Percentiles rank a stretch among this genome's conserved stretches.
Conservation (phyloP, 306 rosid species). For the Cicer cuneatum region DNA sequence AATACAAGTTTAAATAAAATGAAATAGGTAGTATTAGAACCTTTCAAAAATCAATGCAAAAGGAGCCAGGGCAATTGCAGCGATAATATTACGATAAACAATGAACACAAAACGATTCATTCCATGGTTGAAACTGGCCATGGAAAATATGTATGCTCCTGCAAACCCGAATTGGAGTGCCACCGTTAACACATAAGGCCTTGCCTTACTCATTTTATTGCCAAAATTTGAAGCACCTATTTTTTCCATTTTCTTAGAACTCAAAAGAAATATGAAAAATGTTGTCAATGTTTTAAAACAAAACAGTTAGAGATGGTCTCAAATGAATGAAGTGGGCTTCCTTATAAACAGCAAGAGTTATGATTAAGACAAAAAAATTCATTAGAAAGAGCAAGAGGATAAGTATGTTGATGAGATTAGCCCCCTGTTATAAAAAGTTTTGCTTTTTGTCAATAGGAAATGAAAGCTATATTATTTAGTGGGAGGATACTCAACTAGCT, state of each 20-base stretch:
- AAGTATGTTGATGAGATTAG: conserved; percentile 25
- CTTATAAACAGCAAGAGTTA: conserved; percentile 42
- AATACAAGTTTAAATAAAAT: not conserved
- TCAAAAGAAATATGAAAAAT: conserved; percentile 12
- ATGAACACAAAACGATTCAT: conserved; percentile 69
- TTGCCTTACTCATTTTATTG: conserved; percentile 47
- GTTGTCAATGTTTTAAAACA: not conserved
- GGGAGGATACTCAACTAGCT: conserved; percentile 20
- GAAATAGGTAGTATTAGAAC: conserved; percentile 40
- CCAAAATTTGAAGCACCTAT: conserved; percentile 3
- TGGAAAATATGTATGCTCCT: conserved; percentile 60
- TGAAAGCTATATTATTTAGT: conserved; percentile 39
- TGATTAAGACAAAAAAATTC: conserved; percentile 40
- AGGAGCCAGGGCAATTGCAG: conserved; percentile 66
- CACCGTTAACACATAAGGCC: conserved; percentile 63
- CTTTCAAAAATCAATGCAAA: conserved; percentile 71
- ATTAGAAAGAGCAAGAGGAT: conserved; percentile 27
- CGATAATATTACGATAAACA: conserved; percentile 68
- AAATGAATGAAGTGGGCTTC: conserved; percentile 23
- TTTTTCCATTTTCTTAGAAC: conserved; percentile 38
- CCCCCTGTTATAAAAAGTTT: conserved; percentile 21
- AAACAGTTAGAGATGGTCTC: not conserved
- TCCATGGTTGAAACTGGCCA: conserved; percentile 63
- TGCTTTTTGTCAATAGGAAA: conserved; percentile 38
- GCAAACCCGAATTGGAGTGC: conserved; percentile 69